Evolutionary conservation across 2,329 filamentous ascomycete genomes (phyloP).

Genomic region (Tolypocladium amazonense): DNA sequence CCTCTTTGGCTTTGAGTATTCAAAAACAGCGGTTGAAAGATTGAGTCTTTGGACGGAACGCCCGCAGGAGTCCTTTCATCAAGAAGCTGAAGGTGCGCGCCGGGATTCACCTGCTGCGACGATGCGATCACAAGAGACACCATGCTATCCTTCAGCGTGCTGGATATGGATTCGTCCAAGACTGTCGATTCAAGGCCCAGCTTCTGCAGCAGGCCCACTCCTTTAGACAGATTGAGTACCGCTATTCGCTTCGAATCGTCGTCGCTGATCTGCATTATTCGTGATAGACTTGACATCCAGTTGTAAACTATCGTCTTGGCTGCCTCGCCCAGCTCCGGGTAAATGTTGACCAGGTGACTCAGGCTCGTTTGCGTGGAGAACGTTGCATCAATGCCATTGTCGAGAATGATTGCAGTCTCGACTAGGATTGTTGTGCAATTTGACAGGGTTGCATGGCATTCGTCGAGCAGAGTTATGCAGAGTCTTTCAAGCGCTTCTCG

Average conservation of each 20-base stretch:
- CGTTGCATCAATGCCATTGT: slow-evolving; percentile 34
- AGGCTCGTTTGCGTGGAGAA: slow-evolving; percentile 38
- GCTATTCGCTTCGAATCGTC: slow-evolving; percentile 64
- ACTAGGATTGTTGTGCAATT: slow-evolving; percentile 63
- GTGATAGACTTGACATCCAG: slow-evolving; percentile 72
- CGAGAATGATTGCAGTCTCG: slow-evolving; percentile 69
- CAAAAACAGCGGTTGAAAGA: slow-evolving; percentile 53
- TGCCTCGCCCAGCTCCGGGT: slow-evolving; percentile 49
- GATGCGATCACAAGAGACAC: slow-evolving; percentile 23
- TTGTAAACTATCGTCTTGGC: slow-evolving; percentile 64
- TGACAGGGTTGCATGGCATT: slow-evolving; percentile 63
- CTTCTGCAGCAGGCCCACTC: slow-evolving; percentile 54
- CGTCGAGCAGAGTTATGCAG: slow-evolving; percentile 65
- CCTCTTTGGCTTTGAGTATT: slow-evolving; percentile 54
- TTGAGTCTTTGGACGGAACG: slow-evolving; percentile 5
- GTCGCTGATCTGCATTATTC: slow-evolving; percentile 75
- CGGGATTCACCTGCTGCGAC: slow-evolving; percentile 10
- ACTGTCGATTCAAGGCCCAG: slow-evolving; percentile 55
- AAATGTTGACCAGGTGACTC: slow-evolving; percentile 49
- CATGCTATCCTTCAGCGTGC: slow-evolving; percentile 66
- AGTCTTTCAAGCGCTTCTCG: slow-evolving; percentile 55
- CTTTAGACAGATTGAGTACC: slow-evolving; percentile 66
- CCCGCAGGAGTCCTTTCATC: slow-evolving; percentile 11
- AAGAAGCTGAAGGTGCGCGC: slow-evolving; percentile 15
- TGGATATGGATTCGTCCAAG: slow-evolving; percentile 55